Evolutionary conservation across 148 eudicot species (phyloP), one percentile per base, ranked within the genome.

Genomic region (Rheum nobile): DNA sequence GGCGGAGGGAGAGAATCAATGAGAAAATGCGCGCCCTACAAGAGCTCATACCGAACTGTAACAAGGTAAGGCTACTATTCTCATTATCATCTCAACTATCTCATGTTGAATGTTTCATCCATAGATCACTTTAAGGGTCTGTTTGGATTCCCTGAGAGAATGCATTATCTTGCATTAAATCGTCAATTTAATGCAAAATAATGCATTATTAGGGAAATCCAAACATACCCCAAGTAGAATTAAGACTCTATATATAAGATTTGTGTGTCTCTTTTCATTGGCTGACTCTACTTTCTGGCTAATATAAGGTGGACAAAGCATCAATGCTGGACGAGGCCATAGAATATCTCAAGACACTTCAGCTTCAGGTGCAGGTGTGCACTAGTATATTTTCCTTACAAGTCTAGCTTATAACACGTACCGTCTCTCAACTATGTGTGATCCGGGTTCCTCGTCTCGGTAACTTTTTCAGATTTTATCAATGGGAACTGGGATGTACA

Each of bases 41-140:
- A 82, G 99, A 96, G 78, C 99, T 96, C 57, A 89, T 96, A 80
- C 99, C 99, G 39, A 96, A 96, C 75, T 96, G 99, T 88, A 96
- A 88, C 75, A 96, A 92, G 94, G 99, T 91, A 67, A n/a, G n/a
- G 63, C 47, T 37, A 26, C 39, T 35, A n/a, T 61, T 71, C 35
- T 28, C n/a, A 28, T 63, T 6, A 31, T 67, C n/a, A 32, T 34
- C 12, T 31, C 11, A 32, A 14, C 41, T 71, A 7, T 71, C 22
- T 39, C 44, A 42, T 38, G n/a, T 71, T 39, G 24, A 50, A 21
- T 19, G 26, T 50, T 50, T 12, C 57, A 47, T 47, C 54, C 17
- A 6, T 50, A 50, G 26, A n/a, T 47, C 3, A 41, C 43, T 41
- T 41, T n/a, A n/a, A n/a, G n/a, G n/a, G n/a, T n/a, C n/a, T n/a